A percentile compares a stretch with the other conserved stretches of the same genome.
phyloP scores from a whole-genome alignment of 2,329 filamentous ascomycete genomes.

The Sporothrix protearum region DNA sequence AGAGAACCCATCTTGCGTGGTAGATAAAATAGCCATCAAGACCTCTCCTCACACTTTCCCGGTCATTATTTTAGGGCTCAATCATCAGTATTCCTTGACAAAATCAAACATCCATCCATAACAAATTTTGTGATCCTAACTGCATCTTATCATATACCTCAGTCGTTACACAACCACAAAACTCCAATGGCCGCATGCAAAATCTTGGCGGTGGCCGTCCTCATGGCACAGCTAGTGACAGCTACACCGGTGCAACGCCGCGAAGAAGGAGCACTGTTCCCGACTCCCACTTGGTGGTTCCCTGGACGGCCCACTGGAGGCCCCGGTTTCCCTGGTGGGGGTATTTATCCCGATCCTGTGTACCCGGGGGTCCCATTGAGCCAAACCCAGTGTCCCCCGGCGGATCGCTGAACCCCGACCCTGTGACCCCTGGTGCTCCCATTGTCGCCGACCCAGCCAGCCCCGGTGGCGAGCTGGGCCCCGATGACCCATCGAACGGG shows the following conservation, averaged over 20 bases:
- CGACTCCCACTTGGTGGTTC: conserved; percentile 9
- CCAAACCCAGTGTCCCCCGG: background rate
- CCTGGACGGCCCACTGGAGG: background rate
- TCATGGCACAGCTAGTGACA: background rate
- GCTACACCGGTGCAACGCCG: background rate
- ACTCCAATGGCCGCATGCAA: background rate
- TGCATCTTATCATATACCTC: no score
- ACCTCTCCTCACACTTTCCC: background rate
- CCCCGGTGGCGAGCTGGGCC: background rate
- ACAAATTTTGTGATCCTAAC: background rate
- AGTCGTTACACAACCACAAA: no score
- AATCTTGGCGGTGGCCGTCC: background rate
- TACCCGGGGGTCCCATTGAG: background rate
- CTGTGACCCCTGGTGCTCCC: background rate
- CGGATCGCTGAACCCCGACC: background rate
- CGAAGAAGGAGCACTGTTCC: background rate
- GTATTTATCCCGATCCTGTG: background rate
- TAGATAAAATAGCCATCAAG: background rate
- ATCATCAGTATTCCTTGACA: background rate
- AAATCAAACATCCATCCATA: background rate
- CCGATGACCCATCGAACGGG: background rate
- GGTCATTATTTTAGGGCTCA: background rate
- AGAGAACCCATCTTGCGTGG: background rate
- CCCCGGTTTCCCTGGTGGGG: background rate
- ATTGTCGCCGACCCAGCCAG: conserved; percentile 4